Evolutionary conservation across 2,329 filamentous ascomycete species (phyloP).

Genomic region (Sclerotinia spermophila): DNA sequence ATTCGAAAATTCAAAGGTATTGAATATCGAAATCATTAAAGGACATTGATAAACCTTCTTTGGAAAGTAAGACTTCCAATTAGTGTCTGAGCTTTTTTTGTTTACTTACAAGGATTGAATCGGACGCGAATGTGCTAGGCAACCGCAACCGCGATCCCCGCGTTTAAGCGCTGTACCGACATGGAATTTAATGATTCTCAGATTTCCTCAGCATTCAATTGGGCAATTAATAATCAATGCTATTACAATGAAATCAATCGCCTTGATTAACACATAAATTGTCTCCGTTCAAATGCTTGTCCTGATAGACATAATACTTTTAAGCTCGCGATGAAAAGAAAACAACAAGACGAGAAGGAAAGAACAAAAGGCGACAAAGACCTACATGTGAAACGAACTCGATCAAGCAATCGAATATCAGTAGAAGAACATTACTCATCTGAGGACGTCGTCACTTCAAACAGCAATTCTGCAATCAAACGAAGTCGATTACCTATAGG

Average conservation of each 20-base stretch:
- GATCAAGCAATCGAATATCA: constrained; percentile 12
- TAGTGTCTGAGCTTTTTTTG: constrained; percentile 15
- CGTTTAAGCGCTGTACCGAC: background rate
- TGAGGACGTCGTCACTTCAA: background rate
- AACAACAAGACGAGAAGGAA: constrained; percentile 21
- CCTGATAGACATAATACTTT: background rate
- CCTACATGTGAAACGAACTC: constrained; percentile 22
- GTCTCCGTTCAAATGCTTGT: background rate
- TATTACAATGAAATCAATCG: background rate
- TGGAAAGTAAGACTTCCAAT: background rate
- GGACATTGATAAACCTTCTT: background rate
- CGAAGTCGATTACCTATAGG: background rate
- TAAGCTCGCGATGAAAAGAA: constrained; percentile 26
- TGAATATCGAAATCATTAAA: background rate
- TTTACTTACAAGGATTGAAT: constrained; percentile 14
- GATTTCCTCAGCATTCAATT: background rate
- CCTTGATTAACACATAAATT: background rate
- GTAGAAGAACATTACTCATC: background rate
- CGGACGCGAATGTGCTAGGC: constrained; percentile 1
- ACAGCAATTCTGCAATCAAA: background rate
- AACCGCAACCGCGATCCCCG: background rate
- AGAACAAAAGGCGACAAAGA: constrained; percentile 20
- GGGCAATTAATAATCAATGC: background rate
- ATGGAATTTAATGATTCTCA: background rate
- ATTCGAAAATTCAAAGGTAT: background rate